phyloP scores from a whole-genome alignment of 2,329 filamentous ascomycete genomes.

The Teratosphaeria nubilosa region DNA sequence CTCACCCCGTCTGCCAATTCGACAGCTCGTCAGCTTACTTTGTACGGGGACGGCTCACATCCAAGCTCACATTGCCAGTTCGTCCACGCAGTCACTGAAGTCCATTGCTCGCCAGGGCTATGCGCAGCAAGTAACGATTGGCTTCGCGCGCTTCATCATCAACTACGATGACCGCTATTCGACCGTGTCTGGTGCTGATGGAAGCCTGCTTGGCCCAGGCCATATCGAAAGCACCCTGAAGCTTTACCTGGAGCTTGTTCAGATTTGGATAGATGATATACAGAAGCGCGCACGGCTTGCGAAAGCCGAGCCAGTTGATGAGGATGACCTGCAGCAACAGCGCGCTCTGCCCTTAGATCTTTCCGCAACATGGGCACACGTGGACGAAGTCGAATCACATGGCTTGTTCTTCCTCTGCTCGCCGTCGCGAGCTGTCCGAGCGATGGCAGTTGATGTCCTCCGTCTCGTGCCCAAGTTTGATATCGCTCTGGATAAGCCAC shows the following conservation, averaged over 20 bases:
- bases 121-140: slow-evolving; percentile 90
- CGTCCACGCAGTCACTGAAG: slow-evolving; percentile 85
- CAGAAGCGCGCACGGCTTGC: slow-evolving; percentile 72
- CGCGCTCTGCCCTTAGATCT: slow-evolving; percentile 52
- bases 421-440: slow-evolving; percentile 77
- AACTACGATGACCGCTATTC: slow-evolving; percentile 96
- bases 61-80: slow-evolving; percentile 80
- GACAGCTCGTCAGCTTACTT: slow-evolving; percentile 82
- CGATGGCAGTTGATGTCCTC: slow-evolving; percentile 85
- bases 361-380: slow-evolving; percentile 80
- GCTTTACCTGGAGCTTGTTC: slow-evolving; percentile 83
- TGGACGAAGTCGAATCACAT: slow-evolving; percentile 94
- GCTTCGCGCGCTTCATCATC: slow-evolving; percentile 95
- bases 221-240: slow-evolving; percentile 92
- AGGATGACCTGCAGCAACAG: slow-evolving; percentile 39
- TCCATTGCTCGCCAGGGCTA: slow-evolving; percentile 89
- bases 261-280: slow-evolving; percentile 98
- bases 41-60: slow-evolving; percentile 96
- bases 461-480: slow-evolving; percentile 92
- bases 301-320: slow-evolving; percentile 49
- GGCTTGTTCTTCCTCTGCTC: slow-evolving; percentile 96
- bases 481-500: slow-evolving; percentile 68
- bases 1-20: slow-evolving; percentile 82
- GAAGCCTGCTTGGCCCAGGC: slow-evolving; percentile 84
- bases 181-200: slow-evolving; percentile 74